Base-by-base conservation (phyloP, 257 asterid species). In the Fraxinus quadrangulata region DNA sequence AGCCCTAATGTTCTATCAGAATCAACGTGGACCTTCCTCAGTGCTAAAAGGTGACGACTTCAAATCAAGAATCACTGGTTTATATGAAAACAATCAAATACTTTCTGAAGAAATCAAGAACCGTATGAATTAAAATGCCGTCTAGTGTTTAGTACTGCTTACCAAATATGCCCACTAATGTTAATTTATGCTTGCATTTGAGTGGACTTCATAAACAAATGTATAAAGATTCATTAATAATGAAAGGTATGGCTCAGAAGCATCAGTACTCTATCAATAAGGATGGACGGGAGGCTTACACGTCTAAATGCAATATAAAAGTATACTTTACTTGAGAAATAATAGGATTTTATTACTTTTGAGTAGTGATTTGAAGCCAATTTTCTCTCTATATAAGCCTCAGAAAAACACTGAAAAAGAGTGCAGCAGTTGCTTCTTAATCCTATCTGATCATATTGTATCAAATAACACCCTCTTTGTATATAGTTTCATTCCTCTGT, bases 381-480 rank as follows among this genome's bases (percentile, higher is more conserved):
- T 40, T n/a, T 26, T 63, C 37, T 7, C 73, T 76, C 89, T 88
- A 88, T 85, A 82, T 86, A 88, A 80, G 79, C 75, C 42, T 54
- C 67, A 79, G 10, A 51, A 63, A 5, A 73, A 47, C 77, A 51
- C 70, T 49, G 79, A 74, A 71, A 72, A 63, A 78, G 72, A 78
- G 89, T 85, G 91, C 87, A 85, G 89, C 89, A 88, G 89, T 77
- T 85, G 88, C 82, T 84, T 80, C 75, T 86, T 75, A 86, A 83
- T 77, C 85, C 74, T 82, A 69, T 71, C 79, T 9, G 68, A 24
- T 79, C 80, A 75, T 30, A 72, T 71, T 78, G 77, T 74, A 73
- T 76, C 81, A 73, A 83, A 83, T 78, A 84, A 85, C 77, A 23
- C 81, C 87, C 89, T 83, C 86, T 81, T 40, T 87, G 86, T 83